Conservation (phyloP, 1,284 basidiomycete genomes). For the Coriolopsis trogii region DNA sequence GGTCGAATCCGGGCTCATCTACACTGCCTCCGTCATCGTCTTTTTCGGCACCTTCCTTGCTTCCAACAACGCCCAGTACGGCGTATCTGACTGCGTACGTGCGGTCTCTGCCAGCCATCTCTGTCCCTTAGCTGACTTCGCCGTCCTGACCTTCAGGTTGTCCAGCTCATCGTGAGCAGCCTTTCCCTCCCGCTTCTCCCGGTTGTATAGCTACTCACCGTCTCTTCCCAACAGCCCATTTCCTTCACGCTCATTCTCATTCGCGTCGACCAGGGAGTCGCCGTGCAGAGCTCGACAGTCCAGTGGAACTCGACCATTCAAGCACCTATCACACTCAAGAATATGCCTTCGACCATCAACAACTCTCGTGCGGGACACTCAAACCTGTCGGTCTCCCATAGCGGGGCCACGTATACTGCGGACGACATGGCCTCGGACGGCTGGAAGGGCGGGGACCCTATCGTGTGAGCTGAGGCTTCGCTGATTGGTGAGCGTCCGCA, state of each 20-base stretch:
- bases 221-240: background rate
- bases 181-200: background rate
- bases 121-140: background rate
- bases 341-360: too few species aligned
- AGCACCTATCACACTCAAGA: background rate
- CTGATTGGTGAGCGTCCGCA: too few species aligned
- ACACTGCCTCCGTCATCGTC: slow-evolving; percentile 5
- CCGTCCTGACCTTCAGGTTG: background rate
- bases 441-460: too few species aligned
- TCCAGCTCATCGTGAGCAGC: background rate
- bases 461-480: too few species aligned
- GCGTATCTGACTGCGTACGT: background rate
- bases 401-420: too few species aligned
- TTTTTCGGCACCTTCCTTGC: background rate
- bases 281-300: background rate
- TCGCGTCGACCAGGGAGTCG: background rate
- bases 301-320: background rate
- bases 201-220: background rate
- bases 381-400: too few species aligned
- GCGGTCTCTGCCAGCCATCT: background rate
- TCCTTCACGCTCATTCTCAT: slow-evolving; percentile 6
- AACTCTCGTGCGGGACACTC: too few species aligned
- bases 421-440: too few species aligned
- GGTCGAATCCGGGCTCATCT: slow-evolving; percentile 6
- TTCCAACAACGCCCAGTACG: slow-evolving; percentile 1